Conservation (phyloP, 75 land plant species). For the Isoetes taiwanensis region DNA sequence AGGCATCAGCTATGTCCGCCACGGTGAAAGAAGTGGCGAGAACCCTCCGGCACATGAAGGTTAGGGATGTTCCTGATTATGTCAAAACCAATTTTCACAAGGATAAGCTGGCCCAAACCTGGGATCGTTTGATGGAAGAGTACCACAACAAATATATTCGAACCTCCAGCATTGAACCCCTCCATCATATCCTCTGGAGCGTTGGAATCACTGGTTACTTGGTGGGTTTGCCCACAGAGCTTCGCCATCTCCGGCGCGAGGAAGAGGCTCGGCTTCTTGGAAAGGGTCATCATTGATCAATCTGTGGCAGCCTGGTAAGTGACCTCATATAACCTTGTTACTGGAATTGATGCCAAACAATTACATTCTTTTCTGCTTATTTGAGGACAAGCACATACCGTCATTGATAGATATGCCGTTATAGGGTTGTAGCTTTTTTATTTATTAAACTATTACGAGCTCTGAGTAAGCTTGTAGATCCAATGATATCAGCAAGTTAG, state of each 20-base stretch:
- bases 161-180: constrained; percentile 58
- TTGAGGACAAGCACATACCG: too few relatives aligned
- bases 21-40: too few relatives aligned
- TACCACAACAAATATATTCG: constrained; percentile 81
- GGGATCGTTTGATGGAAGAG: constrained; percentile 31
- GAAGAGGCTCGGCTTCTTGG: constrained; percentile 38
- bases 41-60: constrained; percentile 46
- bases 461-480: too few relatives aligned
- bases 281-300: constrained; percentile 31
- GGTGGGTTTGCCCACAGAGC: constrained; percentile 64
- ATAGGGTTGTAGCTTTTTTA: too few relatives aligned
- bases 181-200: constrained; percentile 56
- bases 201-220: constrained; percentile 63
- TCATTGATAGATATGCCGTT: too few relatives aligned
- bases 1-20: too few relatives aligned
- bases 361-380: too few relatives aligned
- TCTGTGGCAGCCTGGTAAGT: too few relatives aligned
- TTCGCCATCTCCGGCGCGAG: constrained; percentile 66
- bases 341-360: too few relatives aligned
- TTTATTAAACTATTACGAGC: too few relatives aligned
- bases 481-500: too few relatives aligned
- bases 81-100: constrained; percentile 25
- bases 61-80: constrained; percentile 54
- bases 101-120: constrained; percentile 13
- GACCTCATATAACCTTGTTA: too few relatives aligned